phyloP scores from a whole-genome alignment of 495 filamentous ascomycete genomes.

The Trichoderma reesei region DNA sequence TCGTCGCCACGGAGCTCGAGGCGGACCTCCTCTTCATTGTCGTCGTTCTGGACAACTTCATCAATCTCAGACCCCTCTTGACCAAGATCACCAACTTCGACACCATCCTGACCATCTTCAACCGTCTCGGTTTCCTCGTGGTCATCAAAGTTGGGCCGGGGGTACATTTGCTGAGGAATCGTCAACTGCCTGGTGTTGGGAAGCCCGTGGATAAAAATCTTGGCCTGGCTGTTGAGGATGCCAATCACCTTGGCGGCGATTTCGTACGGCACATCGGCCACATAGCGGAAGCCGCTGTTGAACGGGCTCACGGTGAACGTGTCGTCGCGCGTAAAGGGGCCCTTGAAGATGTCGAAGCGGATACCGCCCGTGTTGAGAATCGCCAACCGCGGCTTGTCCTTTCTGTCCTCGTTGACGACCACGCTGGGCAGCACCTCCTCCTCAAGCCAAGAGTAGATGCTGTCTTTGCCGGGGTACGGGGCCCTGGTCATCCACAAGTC shows the following conservation, averaged over 20 bases:
- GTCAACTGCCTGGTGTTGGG: conserved; percentile 26
- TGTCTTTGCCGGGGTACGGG: conserved; percentile 57
- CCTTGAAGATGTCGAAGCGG: conserved; percentile 92
- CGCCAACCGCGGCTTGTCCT: conserved; percentile 48
- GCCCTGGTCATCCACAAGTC: conserved; percentile 71
- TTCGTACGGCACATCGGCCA: conserved; percentile 68
- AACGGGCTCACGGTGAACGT: conserved; percentile 85
- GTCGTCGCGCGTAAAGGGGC: conserved; percentile 75
- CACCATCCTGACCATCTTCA: background rate
- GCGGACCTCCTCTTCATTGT: background rate
- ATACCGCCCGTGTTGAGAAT: conserved; percentile 84
- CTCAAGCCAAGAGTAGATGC: conserved; percentile 75
- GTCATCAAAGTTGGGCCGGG: background rate
- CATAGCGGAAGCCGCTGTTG: conserved; percentile 64
- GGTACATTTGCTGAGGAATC: conserved; percentile 29
- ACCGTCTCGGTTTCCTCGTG: background rate
- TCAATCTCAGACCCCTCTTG: too few species aligned
- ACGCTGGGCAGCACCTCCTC: conserved; percentile 58
- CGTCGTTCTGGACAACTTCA: background rate
- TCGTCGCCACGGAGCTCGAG: conserved; percentile 9
- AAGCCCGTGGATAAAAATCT: conserved; percentile 34
- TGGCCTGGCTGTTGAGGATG: conserved; percentile 63
- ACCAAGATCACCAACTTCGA: too few species aligned
- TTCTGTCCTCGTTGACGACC: conserved; percentile 31
- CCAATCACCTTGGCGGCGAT: conserved; percentile 59